phyloP scores from a whole-genome alignment of 169 alveolate genomes.

The Cytauxzoon felis region DNA sequence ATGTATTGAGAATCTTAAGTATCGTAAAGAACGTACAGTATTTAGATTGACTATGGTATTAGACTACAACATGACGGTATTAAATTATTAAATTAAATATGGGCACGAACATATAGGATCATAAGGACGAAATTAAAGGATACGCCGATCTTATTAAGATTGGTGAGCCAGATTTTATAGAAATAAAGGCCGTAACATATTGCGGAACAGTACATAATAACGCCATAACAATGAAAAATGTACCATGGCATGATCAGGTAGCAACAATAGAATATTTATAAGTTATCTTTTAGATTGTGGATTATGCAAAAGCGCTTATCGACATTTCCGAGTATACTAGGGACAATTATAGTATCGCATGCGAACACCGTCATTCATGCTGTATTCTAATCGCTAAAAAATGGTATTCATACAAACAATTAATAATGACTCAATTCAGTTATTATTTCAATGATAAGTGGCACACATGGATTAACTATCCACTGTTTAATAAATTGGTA shows the following conservation, averaged over 20 bases:
- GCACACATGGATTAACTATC: conserved; percentile 87
- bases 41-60: conserved; percentile 79
- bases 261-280: neutral
- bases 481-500: conserved; percentile 75
- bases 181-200: conserved; percentile 85
- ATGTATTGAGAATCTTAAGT: conserved; percentile 68
- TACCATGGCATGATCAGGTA: conserved; percentile 84
- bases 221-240: conserved; percentile 76
- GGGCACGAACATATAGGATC: conserved; percentile 38
- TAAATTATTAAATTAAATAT: neutral
- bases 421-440: neutral
- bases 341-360: conserved; percentile 76
- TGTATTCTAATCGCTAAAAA: conserved; percentile 75
- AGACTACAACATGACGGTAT: conserved; percentile 69
- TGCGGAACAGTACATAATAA: conserved; percentile 82
- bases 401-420: conserved; percentile 1
- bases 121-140: conserved; percentile 62
- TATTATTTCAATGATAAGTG: conserved; percentile 76
- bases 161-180: conserved; percentile 83
- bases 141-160: conserved; percentile 72
- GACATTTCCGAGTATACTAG: conserved; percentile 29
- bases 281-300: conserved; percentile 33
- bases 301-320: conserved; percentile 56
- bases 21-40: conserved; percentile 78
- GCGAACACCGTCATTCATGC: conserved; percentile 86